Evolutionary conservation across 202 grass and related monocot genomes (phyloP), one percentile per base, ranked within the genome.

Genomic region (Panicum virgatum): DNA sequence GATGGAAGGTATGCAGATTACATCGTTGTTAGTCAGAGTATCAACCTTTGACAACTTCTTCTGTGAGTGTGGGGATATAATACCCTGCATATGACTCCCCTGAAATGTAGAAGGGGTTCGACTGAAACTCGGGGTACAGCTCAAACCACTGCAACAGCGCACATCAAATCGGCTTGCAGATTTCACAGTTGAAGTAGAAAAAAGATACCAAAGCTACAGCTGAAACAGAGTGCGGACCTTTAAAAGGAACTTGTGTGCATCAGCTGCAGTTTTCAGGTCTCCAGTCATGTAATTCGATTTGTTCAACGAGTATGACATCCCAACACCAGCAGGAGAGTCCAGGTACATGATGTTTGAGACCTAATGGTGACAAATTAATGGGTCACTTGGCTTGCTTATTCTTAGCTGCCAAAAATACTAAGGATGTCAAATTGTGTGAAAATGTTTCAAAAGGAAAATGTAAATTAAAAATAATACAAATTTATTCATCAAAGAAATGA

Each of bases 81-180:
- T 92, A 29, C 29, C 94, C 94, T 80, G 86, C 91, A 75, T 91
- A 97, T 25, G 94, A 97, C 66, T 97, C 91, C 48, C 94, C 94
- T 2, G 91, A 77, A 43, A 97, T 89, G 82, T 97, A 97, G 62
- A 97, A 97, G 0, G 88, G 74, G 46, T 97, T 97, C 0, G 67
- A 70, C 72, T 86, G 85, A 72, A 94, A 89, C 80, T 94, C 85
- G 0, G 85, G 89, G 69, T 92, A 97, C 71, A 88, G 64, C 52
- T 92, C 65, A 22, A 92, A 94, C 94, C 94, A 97, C 94, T 94
- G 86, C 64, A 68, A 66, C 10, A 15, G 13, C 43, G 69, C 56
- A 74, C 45, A 54, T 10, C 11, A 61, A 52, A 25, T 40, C 6
- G 4, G 50, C 6, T 16, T 19, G 1, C 50, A 52, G 6, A 20